Percentiles rank a stretch among this genome's conserved stretches.
Conservation (phyloP, 495 filamentous ascomycete species). For the Cryomyces minteri region DNA sequence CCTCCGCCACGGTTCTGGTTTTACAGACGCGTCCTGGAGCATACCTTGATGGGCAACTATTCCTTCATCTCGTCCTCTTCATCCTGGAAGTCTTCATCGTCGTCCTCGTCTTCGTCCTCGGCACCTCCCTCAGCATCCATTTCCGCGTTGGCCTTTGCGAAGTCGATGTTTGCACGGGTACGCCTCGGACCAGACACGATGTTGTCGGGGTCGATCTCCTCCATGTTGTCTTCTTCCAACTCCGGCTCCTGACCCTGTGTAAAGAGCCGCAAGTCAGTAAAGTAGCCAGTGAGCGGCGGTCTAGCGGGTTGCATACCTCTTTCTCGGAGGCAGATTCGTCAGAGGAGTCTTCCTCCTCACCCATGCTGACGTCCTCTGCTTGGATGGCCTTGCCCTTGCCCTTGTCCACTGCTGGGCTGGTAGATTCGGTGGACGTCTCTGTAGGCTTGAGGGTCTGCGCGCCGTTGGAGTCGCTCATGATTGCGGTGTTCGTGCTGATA, state of each 20-base stretch:
- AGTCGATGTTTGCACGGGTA: slow-evolving; percentile 43
- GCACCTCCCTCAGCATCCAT: slow-evolving; percentile 8
- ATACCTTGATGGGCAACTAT: too few relatives aligned
- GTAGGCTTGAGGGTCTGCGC: slow-evolving; percentile 10
- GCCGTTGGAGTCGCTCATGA: slow-evolving; percentile 10
- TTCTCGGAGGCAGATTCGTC: slow-evolving; percentile 15
- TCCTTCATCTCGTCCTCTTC: slow-evolving; percentile 21
- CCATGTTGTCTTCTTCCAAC: slow-evolving; percentile 68
- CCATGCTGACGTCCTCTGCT: slow-evolving; percentile 11
- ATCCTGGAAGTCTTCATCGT: slow-evolving; percentile 19
- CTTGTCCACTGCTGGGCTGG: slow-evolving; percentile 10
- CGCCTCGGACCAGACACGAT: slow-evolving; percentile 63
- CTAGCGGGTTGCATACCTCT: slow-evolving; percentile 4
- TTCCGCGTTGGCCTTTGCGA: slow-evolving; percentile 19
- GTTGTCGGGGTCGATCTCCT: slow-evolving; percentile 76
- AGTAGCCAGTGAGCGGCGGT: background rate
- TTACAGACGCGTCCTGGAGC: too few relatives aligned
- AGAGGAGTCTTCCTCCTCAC: slow-evolving; percentile 11
- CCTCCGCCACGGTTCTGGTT: too few relatives aligned
- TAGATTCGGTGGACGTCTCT: slow-evolving; percentile 6
- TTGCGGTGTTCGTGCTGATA: background rate
- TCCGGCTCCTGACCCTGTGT: slow-evolving; percentile 22
- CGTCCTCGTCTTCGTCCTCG: slow-evolving; percentile 21
- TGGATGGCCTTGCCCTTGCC: slow-evolving; percentile 24
- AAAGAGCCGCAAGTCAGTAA: too few relatives aligned